Evolutionary conservation across 164 flowering plant genomes (phyloP), one percentile per base, ranked within the genome.

Genomic region (Sedum album): DNA sequence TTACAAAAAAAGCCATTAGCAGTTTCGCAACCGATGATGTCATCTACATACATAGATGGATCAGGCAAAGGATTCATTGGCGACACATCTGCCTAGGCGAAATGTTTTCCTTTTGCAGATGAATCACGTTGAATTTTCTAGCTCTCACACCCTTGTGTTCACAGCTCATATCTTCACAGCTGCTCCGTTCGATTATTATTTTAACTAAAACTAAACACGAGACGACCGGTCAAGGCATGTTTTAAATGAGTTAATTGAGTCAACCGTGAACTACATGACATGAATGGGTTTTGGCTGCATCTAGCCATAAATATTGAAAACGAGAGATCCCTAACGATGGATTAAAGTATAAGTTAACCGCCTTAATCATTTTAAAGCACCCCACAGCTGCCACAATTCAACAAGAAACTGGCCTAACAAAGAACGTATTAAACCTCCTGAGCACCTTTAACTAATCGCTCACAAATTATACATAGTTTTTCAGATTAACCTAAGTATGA

Each of bases 391-490:
- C 62, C 33, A 8, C 62, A 28, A 30, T 20, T 57, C 33, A 28
- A 57, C 62, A 13, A 28, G 62, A 57, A 57, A 57, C 62, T 57
- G 62, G 33, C 62, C 33, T 51, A 55, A 55, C 60, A 25, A 51
- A n/a, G 57, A 51, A 51, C 5, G 7, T 51, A 51, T 8, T 51
- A 5, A 51, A 23, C 55, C 5, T 21, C 57, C 21, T 23, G 9
- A 51, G 57, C 23, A n/a, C 10, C 26, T 51, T 51, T 51, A 51
- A 51, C 57, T 21, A 21, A 18, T 49, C 21, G 20, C 55, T 18
- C 5, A 49, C 55, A 49, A n/a, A 49, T 6, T 21, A 41, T n/a
- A 49, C 23, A n/a, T n/a, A n/a, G n/a, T 49, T 51, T 1, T 20
- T 49, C 23, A 49, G 25, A 18, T 49, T 49, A 21, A 21, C 21